Evolutionary conservation across 352 stramenopile species (phyloP).

Genomic region (Phytophthora constricta): DNA sequence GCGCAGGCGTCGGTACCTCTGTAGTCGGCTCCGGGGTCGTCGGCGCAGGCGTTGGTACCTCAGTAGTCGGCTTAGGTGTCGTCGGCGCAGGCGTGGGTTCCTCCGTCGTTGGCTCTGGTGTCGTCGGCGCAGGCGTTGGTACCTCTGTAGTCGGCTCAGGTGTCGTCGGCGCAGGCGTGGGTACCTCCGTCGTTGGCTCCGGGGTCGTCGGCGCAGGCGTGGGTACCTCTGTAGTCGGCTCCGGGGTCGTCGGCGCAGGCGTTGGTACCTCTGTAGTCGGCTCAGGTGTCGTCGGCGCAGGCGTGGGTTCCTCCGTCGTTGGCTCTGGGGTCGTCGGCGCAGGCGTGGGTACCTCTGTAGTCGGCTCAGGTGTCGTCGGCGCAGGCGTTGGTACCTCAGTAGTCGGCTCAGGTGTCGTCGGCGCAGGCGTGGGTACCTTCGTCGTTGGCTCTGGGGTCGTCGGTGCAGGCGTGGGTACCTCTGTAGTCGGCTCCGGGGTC

Average conservation of each 20-base stretch:
- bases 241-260: slow-evolving; percentile 1
- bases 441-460: slow-evolving; percentile 1
- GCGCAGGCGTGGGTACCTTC: background rate
- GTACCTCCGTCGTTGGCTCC: background rate
- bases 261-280: slow-evolving; percentile 3
- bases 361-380: slow-evolving; percentile 11
- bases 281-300: slow-evolving; percentile 3
- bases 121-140: background rate
- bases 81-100: slow-evolving; percentile 1
- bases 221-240: no score
- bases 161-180: background rate
- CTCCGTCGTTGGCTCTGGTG: no score
- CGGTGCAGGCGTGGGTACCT: background rate
- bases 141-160: background rate
- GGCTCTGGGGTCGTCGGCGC: background rate
- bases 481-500: slow-evolving; percentile 8
- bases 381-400: background rate
- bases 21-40: slow-evolving; percentile 15
- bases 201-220: background rate
- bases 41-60: background rate
- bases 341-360: background rate
- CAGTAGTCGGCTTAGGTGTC: slow-evolving; percentile 12
- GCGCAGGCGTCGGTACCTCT: background rate
- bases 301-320: background rate
- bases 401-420: slow-evolving; percentile 12